These are phyloP conservation scores for Brassica juncea DNA, from an alignment of 345 rosid genomes.

Conservation along the genomic window DNA sequence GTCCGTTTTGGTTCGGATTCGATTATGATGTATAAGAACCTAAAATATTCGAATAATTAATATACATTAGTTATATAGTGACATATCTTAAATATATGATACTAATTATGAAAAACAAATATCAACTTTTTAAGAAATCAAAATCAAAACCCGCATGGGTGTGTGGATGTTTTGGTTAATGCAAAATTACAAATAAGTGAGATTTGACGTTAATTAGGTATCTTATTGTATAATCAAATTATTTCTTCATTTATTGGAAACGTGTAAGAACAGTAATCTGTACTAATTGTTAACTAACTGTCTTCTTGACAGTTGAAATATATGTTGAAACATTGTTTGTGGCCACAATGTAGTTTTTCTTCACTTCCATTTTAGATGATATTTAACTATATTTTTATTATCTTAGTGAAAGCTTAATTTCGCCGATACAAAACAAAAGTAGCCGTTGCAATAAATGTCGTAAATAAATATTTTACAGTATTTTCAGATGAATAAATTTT, in stretches of 20 bases:
- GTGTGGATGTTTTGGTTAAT: background rate
- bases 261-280: background rate
- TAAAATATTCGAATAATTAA: too few species aligned
- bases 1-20: too few species aligned
- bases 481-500: background rate
- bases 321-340: background rate
- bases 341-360: background rate
- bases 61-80: too few species aligned
- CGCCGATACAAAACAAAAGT: background rate
- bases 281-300: background rate
- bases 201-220: slow-evolving; percentile 28
- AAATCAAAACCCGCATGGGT: too few species aligned
- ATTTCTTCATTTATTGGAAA: background rate
- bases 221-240: slow-evolving; percentile 7
- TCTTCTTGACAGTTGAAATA: slow-evolving; percentile 6
- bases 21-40: too few species aligned
- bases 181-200: slow-evolving; percentile 24
- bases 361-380: background rate
- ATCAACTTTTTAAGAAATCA: too few species aligned
- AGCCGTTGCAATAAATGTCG: background rate
- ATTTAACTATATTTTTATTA: background rate
- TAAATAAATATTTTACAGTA: too few species aligned
- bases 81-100: too few species aligned
- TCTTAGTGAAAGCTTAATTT: background rate
- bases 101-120: too few species aligned